Conservation (phyloP, 148 eudicot species). For the Chenopodium formosanum region DNA sequence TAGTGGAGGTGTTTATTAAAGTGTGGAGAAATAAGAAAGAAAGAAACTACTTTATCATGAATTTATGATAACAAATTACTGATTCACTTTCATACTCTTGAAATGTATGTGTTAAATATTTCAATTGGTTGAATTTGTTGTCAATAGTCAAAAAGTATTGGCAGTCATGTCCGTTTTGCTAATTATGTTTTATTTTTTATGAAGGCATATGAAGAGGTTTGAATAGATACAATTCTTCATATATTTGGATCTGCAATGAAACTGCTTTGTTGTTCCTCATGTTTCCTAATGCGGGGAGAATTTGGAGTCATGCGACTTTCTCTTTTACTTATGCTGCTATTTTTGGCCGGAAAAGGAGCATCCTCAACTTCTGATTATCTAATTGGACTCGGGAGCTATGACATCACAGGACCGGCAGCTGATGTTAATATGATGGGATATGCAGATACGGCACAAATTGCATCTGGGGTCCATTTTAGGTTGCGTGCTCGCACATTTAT, state of each 20-base stretch:
- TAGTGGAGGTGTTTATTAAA: neutral
- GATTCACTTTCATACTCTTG: too few relatives aligned
- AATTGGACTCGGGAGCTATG: constrained; percentile 96
- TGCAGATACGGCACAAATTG: constrained; percentile 69
- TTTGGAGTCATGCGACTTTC: constrained; percentile 42
- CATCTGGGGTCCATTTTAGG: constrained; percentile 88
- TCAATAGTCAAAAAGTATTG: neutral
- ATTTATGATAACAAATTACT: too few relatives aligned
- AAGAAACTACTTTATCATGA: too few relatives aligned
- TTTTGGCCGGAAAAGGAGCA: constrained; percentile 30
- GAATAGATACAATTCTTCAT: neutral
- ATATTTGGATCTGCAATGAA: constrained; percentile 33
- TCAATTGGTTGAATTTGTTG: too few relatives aligned
- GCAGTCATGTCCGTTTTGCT: neutral
- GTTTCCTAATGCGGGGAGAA: constrained; percentile 21
- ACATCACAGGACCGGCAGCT: constrained; percentile 99
- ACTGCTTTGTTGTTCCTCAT: constrained; percentile 18
- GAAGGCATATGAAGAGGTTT: constrained; percentile 34
- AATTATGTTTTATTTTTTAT: neutral
- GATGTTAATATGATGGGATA: constrained; percentile 99
- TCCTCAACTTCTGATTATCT: constrained; percentile 60
- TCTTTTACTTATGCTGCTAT: constrained; percentile 35
- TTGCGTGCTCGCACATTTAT: constrained; percentile 89
- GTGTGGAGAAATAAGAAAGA: neutral
- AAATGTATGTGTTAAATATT: neutral